Evolutionary conservation across 306 rosid genomes (phyloP).

Genomic region (Leucaena leucocephala): DNA sequence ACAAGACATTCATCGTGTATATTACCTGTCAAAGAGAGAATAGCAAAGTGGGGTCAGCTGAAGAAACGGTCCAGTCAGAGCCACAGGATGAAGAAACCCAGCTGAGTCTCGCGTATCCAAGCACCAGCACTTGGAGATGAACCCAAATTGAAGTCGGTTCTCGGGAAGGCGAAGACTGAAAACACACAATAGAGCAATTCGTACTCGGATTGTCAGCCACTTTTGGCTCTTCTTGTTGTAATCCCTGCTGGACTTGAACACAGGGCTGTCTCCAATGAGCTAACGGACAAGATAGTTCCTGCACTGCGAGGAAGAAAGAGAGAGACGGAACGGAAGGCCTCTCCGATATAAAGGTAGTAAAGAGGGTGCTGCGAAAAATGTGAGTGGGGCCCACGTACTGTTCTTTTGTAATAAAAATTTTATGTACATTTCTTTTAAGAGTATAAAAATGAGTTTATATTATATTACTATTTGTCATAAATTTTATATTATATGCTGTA

Average conservation of each 20-base stretch:
- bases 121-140: constrained; percentile 19
- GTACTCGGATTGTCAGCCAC: constrained; percentile 8
- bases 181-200: constrained; percentile 31
- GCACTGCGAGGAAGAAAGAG: constrained; percentile 10
- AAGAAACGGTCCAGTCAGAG: constrained; percentile 28
- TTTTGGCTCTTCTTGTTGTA: constrained; percentile 10
- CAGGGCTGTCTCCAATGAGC: background rate
- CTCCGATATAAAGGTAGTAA: background rate
- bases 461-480: too few species aligned
- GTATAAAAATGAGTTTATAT: too few species aligned
- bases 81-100: constrained; percentile 38
- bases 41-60: constrained; percentile 41
- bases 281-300: constrained; percentile 30
- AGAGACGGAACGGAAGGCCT: background rate
- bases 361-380: background rate
- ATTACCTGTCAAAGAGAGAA: constrained; percentile 21
- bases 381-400: constrained; percentile 23
- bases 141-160: constrained; percentile 30
- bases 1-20: constrained; percentile 33
- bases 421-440: background rate
- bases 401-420: background rate
- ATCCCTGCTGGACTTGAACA: background rate
- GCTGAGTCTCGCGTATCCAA: constrained; percentile 7
- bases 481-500: too few species aligned
- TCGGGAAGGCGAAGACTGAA: constrained; percentile 31